phyloP scores from a whole-genome alignment of 352 stramenopile species.

The Phytophthora fragariae region DNA sequence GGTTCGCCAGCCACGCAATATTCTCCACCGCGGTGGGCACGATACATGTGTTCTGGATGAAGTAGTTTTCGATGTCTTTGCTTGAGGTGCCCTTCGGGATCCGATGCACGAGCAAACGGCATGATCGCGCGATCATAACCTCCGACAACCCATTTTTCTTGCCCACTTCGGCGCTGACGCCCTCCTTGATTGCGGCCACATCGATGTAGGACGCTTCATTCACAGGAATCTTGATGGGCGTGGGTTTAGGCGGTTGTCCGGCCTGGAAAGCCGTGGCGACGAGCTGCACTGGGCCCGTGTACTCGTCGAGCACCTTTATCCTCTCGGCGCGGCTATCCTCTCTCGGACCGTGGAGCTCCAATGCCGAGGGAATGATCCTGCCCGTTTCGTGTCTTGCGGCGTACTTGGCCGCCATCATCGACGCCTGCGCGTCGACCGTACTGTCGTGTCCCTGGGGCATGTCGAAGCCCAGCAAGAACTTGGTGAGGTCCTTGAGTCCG shows the following conservation, averaged over 20 bases:
- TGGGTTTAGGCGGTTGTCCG: not conserved
- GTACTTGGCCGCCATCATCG: slow-evolving; percentile 89
- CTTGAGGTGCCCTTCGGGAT: slow-evolving; percentile 73
- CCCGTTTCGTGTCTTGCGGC: slow-evolving; percentile 61
- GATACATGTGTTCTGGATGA: slow-evolving; percentile 65
- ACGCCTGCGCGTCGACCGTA: slow-evolving; percentile 86
- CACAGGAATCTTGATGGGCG: slow-evolving; percentile 20
- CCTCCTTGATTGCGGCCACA: slow-evolving; percentile 30
- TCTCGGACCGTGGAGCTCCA: slow-evolving; percentile 68
- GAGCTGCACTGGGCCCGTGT: slow-evolving; percentile 51
- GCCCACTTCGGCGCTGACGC: not conserved
- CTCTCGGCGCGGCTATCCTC: not conserved
- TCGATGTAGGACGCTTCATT: slow-evolving; percentile 49
- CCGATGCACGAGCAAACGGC: slow-evolving; percentile 75
- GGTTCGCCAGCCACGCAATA: slow-evolving; percentile 64
- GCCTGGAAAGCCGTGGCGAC: slow-evolving; percentile 53
- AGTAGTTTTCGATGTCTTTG: slow-evolving; percentile 77
- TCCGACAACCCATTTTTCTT: slow-evolving; percentile 32
- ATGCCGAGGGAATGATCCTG: slow-evolving; percentile 68
- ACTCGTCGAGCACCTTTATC: slow-evolving; percentile 16
- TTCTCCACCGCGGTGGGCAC: slow-evolving; percentile 73
- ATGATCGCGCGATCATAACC: slow-evolving; percentile 62
- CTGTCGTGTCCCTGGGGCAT: slow-evolving; percentile 89
- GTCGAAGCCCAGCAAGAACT: slow-evolving; percentile 82
- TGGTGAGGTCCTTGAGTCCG: slow-evolving; percentile 79